Evolutionary conservation across 1,139 yeast genomes (phyloP).

Genomic region (Arxiozyma bovina): DNA sequence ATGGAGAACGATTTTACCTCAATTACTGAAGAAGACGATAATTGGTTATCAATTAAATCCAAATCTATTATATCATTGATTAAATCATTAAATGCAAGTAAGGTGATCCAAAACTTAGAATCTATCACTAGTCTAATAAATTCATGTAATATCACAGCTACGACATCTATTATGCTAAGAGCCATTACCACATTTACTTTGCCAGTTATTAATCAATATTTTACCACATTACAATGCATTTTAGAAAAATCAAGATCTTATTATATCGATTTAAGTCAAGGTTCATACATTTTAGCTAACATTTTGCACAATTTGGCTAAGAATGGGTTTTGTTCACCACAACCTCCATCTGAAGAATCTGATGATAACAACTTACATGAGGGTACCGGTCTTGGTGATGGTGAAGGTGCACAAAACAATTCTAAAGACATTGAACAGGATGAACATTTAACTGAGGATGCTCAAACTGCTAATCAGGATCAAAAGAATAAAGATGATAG

Average conservation of each 20-base stretch:
- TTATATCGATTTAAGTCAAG: constrained; percentile 48
- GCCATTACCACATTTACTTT: constrained; percentile 46
- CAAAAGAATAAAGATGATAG: constrained; percentile 54
- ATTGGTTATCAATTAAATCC: constrained; percentile 54
- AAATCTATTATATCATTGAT: constrained; percentile 36
- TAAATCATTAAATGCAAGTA: constrained; percentile 33
- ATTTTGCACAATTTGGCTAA: constrained; percentile 54
- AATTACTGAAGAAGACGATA: constrained; percentile 45
- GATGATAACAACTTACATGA: constrained; percentile 57
- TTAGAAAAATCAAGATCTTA: constrained; percentile 38
- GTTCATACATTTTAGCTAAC: constrained; percentile 52
- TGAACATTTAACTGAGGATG: constrained; percentile 83
- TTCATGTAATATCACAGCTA: constrained; percentile 33
- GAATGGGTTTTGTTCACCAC: constrained; percentile 93
- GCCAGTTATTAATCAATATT: constrained; percentile 52
- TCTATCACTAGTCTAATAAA: constrained; percentile 29
- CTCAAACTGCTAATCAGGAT: constrained; percentile 75
- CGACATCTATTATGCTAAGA: constrained; percentile 29
- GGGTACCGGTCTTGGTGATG: constrained; percentile 98
- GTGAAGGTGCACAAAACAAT: constrained; percentile 76
- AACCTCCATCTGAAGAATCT: constrained; percentile 61
- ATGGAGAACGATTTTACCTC: constrained; percentile 33
- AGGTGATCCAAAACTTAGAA: constrained; percentile 30
- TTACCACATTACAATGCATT: constrained; percentile 37
- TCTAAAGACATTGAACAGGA: constrained; percentile 87